Conservation (phyloP, 176 grass and related monocot genomes). For the Cocos nucifera region DNA sequence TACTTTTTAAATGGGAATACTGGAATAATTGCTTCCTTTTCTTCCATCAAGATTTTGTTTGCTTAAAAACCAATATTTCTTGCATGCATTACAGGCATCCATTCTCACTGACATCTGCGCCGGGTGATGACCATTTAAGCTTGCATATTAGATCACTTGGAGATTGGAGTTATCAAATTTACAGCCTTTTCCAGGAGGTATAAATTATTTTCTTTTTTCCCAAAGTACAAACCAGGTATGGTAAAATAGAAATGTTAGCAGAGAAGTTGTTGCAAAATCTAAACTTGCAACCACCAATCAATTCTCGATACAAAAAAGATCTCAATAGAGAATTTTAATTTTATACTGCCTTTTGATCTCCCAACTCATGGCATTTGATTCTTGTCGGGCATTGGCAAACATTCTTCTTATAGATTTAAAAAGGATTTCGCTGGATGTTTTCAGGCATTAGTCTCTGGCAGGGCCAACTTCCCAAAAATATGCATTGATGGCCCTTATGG, state of each 20-base stretch:
- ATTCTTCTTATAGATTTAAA: too few relatives aligned
- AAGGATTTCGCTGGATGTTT: constrained; percentile 1
- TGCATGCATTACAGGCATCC: constrained; percentile 38
- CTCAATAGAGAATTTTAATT: too few relatives aligned
- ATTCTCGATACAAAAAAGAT: too few relatives aligned
- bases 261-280: too few relatives aligned
- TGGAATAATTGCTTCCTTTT: too few relatives aligned
- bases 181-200: constrained; percentile 49
- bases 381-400: too few relatives aligned
- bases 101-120: constrained; percentile 66
- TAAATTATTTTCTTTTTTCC: neutral
- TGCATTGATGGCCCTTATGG: constrained; percentile 57
- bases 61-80: neutral
- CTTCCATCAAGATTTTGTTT: neutral
- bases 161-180: constrained; percentile 69
- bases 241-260: too few relatives aligned
- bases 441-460: constrained; percentile 34
- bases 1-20: too few relatives aligned
- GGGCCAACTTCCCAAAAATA: constrained; percentile 35
- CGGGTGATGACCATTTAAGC: constrained; percentile 50
- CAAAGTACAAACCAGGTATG: too few relatives aligned
- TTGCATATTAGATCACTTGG: constrained; percentile 67
- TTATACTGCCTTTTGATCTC: too few relatives aligned
- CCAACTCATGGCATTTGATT: too few relatives aligned
- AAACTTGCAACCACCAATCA: too few relatives aligned